A percentile compares a stretch with the other conserved stretches of the same genome.
Conservation (phyloP, 345 rosid species). For the Citrus unshiu region DNA sequence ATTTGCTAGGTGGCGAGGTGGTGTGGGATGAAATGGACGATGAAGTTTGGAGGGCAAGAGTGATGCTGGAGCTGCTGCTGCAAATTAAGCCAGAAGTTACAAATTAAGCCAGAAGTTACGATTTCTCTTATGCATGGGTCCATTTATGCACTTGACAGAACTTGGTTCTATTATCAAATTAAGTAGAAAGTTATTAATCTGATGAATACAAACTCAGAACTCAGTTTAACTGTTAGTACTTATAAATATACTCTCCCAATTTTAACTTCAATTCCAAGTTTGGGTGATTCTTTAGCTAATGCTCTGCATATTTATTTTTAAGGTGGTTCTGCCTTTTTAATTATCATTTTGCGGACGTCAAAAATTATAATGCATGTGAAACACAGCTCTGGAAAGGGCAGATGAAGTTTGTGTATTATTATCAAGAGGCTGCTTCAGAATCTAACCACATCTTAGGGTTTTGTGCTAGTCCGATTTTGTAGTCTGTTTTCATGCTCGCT, state of each 20-base stretch:
- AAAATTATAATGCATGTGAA: background rate
- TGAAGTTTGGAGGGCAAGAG: background rate
- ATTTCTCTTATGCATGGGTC: background rate
- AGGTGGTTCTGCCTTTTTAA: background rate
- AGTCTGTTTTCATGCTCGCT: background rate
- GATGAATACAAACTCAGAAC: background rate
- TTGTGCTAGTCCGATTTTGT: background rate
- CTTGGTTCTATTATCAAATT: background rate
- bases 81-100: background rate
- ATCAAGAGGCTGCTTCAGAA: background rate
- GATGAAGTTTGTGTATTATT: background rate
- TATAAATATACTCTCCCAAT: background rate
- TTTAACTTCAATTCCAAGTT: background rate
- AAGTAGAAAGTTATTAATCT: background rate
- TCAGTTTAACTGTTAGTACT: background rate
- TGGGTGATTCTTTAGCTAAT: background rate
- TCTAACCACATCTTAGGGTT: background rate
- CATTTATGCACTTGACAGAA: background rate
- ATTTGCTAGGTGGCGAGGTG: background rate
- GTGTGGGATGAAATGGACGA: background rate
- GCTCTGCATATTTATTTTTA: background rate
- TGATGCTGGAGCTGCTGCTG: background rate
- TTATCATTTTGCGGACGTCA: background rate
- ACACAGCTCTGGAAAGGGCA: background rate
- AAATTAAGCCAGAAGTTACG: background rate